Evolutionary conservation across 495 filamentous ascomycete species (phyloP).

Genomic region (Talaromyces ruber): DNA sequence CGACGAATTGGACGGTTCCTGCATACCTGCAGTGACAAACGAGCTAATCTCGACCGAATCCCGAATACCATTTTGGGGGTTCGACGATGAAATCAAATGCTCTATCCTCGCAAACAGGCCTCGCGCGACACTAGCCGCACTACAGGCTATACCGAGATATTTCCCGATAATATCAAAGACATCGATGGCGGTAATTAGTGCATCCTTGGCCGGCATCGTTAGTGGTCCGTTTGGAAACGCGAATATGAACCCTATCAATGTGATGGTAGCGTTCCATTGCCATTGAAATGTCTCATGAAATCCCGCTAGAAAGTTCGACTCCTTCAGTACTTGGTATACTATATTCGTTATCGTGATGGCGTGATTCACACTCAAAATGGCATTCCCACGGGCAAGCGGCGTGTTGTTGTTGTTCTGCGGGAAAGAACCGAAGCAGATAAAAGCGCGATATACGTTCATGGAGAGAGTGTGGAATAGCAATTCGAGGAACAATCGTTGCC

Average conservation of each 20-base stretch:
- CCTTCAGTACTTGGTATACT: slow-evolving; percentile 35
- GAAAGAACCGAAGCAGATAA: slow-evolving; percentile 12
- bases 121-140: not conserved
- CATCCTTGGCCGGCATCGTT: slow-evolving; percentile 22
- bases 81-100: not conserved
- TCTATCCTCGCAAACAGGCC: not conserved
- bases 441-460: slow-evolving; percentile 17
- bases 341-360: slow-evolving; percentile 39
- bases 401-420: slow-evolving; percentile 5
- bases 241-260: slow-evolving; percentile 38
- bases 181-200: slow-evolving; percentile 23
- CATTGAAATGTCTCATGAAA: slow-evolving; percentile 39
- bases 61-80: not conserved
- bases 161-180: slow-evolving; percentile 23
- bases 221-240: slow-evolving; percentile 21
- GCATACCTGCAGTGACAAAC: not conserved
- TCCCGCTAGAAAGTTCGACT: slow-evolving; percentile 34
- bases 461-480: slow-evolving; percentile 19
- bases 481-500: slow-evolving; percentile 21
- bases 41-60: not conserved
- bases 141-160: not conserved
- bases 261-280: slow-evolving; percentile 42
- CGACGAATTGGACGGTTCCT: not conserved
- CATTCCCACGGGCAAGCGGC: slow-evolving; percentile 19
- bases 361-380: slow-evolving; percentile 30